A percentile compares a stretch with the other conserved stretches of the same genome.
phyloP scores from a whole-genome alignment of 2,329 filamentous ascomycete genomes.

The Amesomyces nigricolor region DNA sequence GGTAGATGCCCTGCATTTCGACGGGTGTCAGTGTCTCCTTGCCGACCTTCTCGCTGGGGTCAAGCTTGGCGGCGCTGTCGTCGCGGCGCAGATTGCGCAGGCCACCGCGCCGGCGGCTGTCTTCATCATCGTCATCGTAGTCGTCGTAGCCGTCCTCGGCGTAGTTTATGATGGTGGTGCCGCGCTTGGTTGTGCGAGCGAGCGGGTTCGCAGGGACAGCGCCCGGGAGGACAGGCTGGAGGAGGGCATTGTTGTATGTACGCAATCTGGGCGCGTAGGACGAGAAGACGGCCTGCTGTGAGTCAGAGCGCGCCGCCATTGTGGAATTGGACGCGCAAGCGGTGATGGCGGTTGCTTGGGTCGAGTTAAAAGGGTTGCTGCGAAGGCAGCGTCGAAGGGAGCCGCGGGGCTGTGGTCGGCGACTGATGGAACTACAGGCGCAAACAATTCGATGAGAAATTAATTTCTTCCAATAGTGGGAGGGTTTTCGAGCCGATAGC shows the following conservation, averaged over 20 bases:
- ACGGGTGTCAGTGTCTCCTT: slow-evolving; percentile 77
- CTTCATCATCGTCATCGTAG: slow-evolving; percentile 65
- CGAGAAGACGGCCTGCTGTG: slow-evolving; percentile 80
- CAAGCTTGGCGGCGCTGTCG: slow-evolving; percentile 58
- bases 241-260: slow-evolving; percentile 83
- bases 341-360: slow-evolving; percentile 9
- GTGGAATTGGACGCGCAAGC: slow-evolving; percentile 15
- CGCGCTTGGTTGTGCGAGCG: slow-evolving; percentile 89
- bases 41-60: slow-evolving; percentile 69
- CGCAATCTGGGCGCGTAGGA: slow-evolving; percentile 88
- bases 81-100: slow-evolving; percentile 76
- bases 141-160: slow-evolving; percentile 94
- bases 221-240: slow-evolving; percentile 75
- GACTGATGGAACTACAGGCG: not conserved
- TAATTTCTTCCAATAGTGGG: not conserved
- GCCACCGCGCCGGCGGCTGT: slow-evolving; percentile 70
- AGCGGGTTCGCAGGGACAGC: slow-evolving; percentile 58
- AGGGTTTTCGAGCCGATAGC: not conserved
- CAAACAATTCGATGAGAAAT: not conserved
- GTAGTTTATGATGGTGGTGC: slow-evolving; percentile 95
- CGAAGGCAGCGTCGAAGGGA: not conserved
- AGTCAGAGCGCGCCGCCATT: slow-evolving; percentile 45
- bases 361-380: not conserved
- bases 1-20: slow-evolving; percentile 82
- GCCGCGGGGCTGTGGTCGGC: not conserved